phyloP scores from a whole-genome alignment of 2,329 filamentous ascomycete genomes.

The Phialophora tarda region DNA sequence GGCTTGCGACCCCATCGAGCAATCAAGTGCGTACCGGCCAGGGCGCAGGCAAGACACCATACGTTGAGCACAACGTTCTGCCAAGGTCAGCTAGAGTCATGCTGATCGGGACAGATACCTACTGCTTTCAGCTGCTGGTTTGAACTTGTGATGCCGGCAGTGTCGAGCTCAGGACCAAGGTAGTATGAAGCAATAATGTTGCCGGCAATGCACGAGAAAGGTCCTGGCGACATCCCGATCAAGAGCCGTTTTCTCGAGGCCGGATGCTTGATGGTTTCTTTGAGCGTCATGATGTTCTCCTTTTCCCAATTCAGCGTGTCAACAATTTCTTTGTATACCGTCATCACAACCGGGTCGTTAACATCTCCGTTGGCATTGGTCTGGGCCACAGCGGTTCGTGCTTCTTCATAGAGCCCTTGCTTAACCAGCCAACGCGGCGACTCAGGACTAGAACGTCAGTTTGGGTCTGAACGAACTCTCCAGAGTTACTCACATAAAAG shows the following conservation, averaged over 20 bases:
- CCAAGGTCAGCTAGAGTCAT: not conserved
- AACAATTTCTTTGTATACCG: constrained; percentile 24
- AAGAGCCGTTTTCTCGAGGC: constrained; percentile 16
- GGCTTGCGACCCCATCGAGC: constrained; percentile 53
- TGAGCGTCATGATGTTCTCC: constrained; percentile 31
- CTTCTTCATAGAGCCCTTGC: constrained; percentile 31
- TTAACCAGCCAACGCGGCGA: constrained; percentile 38
- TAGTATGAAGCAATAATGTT: constrained; percentile 53
- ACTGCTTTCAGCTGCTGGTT: constrained; percentile 52
- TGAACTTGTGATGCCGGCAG: constrained; percentile 54
- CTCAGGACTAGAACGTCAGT: constrained; percentile 18
- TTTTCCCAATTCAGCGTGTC: constrained; percentile 26
- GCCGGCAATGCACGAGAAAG: constrained; percentile 31
- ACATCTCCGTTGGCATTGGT: constrained; percentile 24
- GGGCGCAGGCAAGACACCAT: constrained; percentile 53
- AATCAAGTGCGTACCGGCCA: constrained; percentile 53
- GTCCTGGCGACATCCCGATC: constrained; percentile 14
- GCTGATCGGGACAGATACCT: constrained; percentile 9
- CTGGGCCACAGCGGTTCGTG: constrained; percentile 24
- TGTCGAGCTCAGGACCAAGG: constrained; percentile 52
- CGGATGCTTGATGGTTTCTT: constrained; percentile 17
- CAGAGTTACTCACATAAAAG: constrained; percentile 39
- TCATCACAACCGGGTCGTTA: constrained; percentile 13
- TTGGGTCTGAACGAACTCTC: not conserved
- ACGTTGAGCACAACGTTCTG: constrained; percentile 59